Conservation (phyloP, 2,329 filamentous ascomycete species). For the Tympanopsis confertula region DNA sequence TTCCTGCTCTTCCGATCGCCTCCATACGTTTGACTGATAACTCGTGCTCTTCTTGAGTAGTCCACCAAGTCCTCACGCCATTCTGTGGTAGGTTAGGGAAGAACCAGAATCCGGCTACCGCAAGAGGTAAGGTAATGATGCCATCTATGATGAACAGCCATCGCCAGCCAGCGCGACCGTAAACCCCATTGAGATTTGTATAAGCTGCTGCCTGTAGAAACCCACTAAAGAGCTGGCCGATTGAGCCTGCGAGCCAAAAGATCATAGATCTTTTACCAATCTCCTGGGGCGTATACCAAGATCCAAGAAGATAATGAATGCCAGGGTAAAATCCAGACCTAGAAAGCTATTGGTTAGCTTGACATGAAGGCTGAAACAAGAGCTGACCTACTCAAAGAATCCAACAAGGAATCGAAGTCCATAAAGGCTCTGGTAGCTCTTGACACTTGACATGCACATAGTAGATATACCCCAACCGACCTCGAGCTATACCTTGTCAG, state of each 20-base stretch:
- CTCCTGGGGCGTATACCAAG: too few relatives aligned
- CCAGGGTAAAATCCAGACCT: too few relatives aligned
- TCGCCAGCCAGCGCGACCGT: constrained; percentile 23
- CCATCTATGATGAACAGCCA: constrained; percentile 17
- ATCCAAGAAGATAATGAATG: too few relatives aligned
- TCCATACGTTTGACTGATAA: constrained; percentile 17
- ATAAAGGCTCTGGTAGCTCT: constrained; percentile 9
- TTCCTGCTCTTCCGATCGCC: constrained; percentile 20
- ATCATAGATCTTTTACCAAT: too few relatives aligned
- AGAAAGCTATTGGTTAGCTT: constrained; percentile 13
- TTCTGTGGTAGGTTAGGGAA: constrained; percentile 9
- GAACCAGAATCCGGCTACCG: constrained; percentile 10
- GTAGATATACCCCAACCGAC: constrained; percentile 16
- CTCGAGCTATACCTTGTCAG: too few relatives aligned
- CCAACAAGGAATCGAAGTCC: constrained; percentile 12
- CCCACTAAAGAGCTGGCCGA: too few relatives aligned
- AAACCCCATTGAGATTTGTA: constrained; percentile 21
- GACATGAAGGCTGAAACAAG: constrained; percentile 12
- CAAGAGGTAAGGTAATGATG: too few relatives aligned
- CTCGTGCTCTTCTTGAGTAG: too few relatives aligned
- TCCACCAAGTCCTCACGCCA: too few relatives aligned
- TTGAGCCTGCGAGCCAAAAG: too few relatives aligned
- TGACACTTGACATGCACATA: constrained; percentile 8
- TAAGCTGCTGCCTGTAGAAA: too few relatives aligned
- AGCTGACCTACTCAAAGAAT: constrained; percentile 13